phyloP scores from a whole-genome alignment of 441 rosid species.

The Jatropha podagrica region DNA sequence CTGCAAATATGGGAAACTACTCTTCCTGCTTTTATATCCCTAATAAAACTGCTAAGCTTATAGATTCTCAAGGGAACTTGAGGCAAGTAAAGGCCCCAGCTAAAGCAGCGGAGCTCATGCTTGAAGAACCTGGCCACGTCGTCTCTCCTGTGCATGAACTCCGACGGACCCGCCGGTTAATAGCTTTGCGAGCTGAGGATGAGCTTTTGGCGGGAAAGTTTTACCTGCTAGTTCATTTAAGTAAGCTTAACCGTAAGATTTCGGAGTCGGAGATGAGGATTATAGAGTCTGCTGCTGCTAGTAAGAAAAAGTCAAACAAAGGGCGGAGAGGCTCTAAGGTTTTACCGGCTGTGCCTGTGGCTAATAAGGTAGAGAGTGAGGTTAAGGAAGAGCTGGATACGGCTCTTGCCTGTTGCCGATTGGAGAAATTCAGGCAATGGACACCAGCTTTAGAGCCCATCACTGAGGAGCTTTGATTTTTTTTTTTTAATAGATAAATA shows the following conservation, averaged over 20 bases:
- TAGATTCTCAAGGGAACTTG: slow-evolving; percentile 32
- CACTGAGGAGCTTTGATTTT: slow-evolving; percentile 27
- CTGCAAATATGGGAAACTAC: slow-evolving; percentile 34
- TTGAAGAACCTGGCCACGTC: slow-evolving; percentile 42
- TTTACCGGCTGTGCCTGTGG: slow-evolving; percentile 26
- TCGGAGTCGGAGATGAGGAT: slow-evolving; percentile 29
- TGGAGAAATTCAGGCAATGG: slow-evolving; percentile 29
- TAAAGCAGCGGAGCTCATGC: slow-evolving; percentile 51
- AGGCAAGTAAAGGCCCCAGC: slow-evolving; percentile 25
- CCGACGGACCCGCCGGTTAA: slow-evolving; percentile 23
- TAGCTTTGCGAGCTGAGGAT: slow-evolving; percentile 46
- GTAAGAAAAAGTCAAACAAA: slow-evolving; percentile 12
- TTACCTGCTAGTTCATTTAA: slow-evolving; percentile 30
- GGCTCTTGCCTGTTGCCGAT: slow-evolving; percentile 14
- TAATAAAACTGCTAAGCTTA: slow-evolving; percentile 27
- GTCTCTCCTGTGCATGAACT: slow-evolving; percentile 28
- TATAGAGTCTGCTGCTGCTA: slow-evolving; percentile 20
- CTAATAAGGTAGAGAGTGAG: not conserved
- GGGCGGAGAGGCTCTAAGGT: slow-evolving; percentile 27
- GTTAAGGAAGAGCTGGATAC: not conserved
- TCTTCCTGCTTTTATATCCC: slow-evolving; percentile 17
- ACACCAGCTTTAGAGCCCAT: slow-evolving; percentile 44
- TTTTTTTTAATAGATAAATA: too few relatives aligned
- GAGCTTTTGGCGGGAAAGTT: slow-evolving; percentile 34
- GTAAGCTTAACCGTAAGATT: slow-evolving; percentile 29